Evolutionary conservation across 208 protist genomes (phyloP).

Genomic region (Trypanosoma congolense): DNA sequence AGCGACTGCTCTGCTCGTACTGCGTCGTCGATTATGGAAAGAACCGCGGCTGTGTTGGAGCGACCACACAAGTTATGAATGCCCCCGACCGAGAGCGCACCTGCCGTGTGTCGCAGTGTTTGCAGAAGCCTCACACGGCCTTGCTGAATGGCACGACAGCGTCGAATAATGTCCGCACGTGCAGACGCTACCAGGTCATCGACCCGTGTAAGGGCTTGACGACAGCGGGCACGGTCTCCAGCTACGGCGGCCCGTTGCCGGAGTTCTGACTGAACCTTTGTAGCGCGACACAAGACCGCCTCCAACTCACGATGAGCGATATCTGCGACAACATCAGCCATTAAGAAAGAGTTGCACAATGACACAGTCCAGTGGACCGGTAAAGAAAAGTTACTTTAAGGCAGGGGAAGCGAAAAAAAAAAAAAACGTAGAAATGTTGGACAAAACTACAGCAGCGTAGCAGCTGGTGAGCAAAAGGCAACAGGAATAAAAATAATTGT

Average conservation of each 20-base stretch:
- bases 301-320: constrained; percentile 15
- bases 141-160: constrained; percentile 28
- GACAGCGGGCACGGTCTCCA: constrained; percentile 13
- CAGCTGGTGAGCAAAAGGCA: too few relatives aligned
- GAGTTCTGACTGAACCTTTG: constrained; percentile 6
- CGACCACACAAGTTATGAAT: not conserved
- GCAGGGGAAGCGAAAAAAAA: too few relatives aligned
- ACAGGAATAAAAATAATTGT: too few relatives aligned
- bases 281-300: constrained; percentile 7
- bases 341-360: not conserved
- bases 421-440: too few relatives aligned
- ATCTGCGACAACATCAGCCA: constrained; percentile 2
- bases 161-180: constrained; percentile 22
- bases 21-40: constrained; percentile 15
- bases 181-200: constrained; percentile 14
- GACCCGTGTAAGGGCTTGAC: constrained; percentile 13
- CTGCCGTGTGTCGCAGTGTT: constrained; percentile 25
- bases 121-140: constrained; percentile 29
- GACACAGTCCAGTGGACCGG: too few relatives aligned
- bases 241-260: constrained; percentile 1
- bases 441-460: too few relatives aligned
- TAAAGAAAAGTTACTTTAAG: too few relatives aligned
- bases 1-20: constrained; percentile 21
- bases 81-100: constrained; percentile 3
- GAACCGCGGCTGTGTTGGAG: constrained; percentile 8